Conservation (phyloP, 768 basidiomycete genomes). For the Neoboletus brunneissimus region DNA sequence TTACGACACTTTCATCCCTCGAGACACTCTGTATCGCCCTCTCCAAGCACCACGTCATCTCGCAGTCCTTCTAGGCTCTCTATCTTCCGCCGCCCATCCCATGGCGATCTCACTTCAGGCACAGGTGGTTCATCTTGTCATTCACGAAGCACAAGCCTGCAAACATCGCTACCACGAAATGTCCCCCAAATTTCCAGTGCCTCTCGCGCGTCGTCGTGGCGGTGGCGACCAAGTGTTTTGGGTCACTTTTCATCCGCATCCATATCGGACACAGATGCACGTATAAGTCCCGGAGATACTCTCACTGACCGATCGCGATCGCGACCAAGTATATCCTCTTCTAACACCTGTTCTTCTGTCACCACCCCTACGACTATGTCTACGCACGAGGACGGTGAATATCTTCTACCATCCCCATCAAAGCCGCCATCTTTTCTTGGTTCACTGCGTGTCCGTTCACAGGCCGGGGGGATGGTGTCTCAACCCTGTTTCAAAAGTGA, state of each 20-base stretch:
- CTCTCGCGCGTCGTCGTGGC: conserved; percentile 33
- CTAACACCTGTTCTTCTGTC: conserved; percentile 50
- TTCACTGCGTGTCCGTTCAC: conserved; percentile 33
- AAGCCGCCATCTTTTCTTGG: conserved; percentile 34
- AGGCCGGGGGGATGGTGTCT: conserved; percentile 25
- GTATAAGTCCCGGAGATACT: conserved; percentile 41
- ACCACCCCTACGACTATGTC: conserved; percentile 35
- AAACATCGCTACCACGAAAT: conserved; percentile 36
- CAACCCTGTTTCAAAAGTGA: conserved; percentile 35
- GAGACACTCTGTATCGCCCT: conserved; percentile 40
- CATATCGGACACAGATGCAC: conserved; percentile 42
- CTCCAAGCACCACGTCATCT: conserved; percentile 36
- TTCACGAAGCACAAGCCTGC: conserved; percentile 49
- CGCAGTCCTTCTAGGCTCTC: conserved; percentile 40
- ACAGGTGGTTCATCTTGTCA: conserved; percentile 37
- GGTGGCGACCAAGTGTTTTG: conserved; percentile 64
- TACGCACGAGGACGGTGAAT: conserved; percentile 40
- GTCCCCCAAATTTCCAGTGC: conserved; percentile 1
- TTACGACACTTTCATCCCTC: conserved; percentile 44
- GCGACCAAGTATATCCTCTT: conserved; percentile 61
- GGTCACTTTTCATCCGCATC: conserved; percentile 59
- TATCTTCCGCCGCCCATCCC: conserved; percentile 40
- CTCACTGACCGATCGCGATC: conserved; percentile 46
- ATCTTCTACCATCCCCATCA: conserved; percentile 39
- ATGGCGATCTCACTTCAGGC: conserved; percentile 26